Evolutionary conservation across 192 early-diverging fungal genomes (phyloP).

Genomic region (Lobosporangium transversale): DNA sequence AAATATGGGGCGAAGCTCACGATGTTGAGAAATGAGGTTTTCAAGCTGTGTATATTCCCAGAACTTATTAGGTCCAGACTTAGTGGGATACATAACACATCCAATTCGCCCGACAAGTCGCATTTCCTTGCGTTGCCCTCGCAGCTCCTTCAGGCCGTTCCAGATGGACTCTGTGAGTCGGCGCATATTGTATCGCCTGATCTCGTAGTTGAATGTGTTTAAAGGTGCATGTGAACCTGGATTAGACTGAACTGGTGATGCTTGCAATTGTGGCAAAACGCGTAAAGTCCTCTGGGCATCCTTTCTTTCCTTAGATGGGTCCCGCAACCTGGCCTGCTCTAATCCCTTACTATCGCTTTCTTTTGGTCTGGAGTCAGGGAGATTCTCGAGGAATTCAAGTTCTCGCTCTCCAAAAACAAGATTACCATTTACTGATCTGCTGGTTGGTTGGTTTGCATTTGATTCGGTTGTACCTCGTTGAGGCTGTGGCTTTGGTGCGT

Average conservation of each 20-base stretch:
- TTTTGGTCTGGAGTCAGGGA: background rate
- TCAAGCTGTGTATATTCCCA: constrained; percentile 36
- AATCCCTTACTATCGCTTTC: constrained; percentile 4
- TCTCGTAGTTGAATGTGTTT: background rate
- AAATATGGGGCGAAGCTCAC: constrained; percentile 7
- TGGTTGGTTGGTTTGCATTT: background rate
- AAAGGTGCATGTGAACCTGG: background rate
- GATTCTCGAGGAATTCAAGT: constrained; percentile 14
- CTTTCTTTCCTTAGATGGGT: background rate
- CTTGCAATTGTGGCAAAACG: constrained; percentile 7
- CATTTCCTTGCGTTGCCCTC: constrained; percentile 43
- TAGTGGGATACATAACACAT: constrained; percentile 11
- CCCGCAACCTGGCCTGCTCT: constrained; percentile 5
- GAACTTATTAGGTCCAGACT: background rate
- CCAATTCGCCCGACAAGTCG: constrained; percentile 34
- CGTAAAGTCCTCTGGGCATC: constrained; percentile 6
- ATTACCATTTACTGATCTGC: background rate
- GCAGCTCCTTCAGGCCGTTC: constrained; percentile 26
- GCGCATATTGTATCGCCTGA: constrained; percentile 37
- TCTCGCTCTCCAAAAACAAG: constrained; percentile 29
- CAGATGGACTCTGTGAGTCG: constrained; percentile 18
- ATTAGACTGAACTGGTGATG: background rate
- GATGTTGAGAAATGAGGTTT: constrained; percentile 6
- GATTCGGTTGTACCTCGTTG: no score
- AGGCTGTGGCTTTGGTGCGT: no score